Evolutionary conservation across 1,284 basidiomycete genomes (phyloP).

Genomic region (Termitomyces sp.): DNA sequence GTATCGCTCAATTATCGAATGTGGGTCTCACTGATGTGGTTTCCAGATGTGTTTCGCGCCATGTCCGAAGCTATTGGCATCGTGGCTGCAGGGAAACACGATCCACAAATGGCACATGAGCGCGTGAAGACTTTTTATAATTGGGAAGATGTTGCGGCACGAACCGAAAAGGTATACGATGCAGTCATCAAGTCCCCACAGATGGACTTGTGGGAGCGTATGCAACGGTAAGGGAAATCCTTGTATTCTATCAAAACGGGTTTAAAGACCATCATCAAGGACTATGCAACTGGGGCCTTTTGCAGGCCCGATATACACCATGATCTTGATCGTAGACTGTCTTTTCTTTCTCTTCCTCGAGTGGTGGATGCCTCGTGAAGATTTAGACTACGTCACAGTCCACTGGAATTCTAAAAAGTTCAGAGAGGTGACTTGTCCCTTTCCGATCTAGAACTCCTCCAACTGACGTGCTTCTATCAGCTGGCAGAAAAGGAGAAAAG

Average conservation of each 20-base stretch:
- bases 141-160: constrained; percentile 76
- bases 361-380: constrained; percentile 67
- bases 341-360: constrained; percentile 75
- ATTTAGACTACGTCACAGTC: constrained; percentile 60
- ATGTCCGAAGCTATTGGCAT: constrained; percentile 76
- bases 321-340: constrained; percentile 77
- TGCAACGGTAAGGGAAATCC: constrained; percentile 44
- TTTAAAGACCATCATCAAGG: constrained; percentile 30
- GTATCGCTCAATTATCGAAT: neutral
- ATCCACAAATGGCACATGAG: constrained; percentile 75
- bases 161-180: constrained; percentile 83
- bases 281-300: constrained; percentile 69
- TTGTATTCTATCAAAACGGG: neutral
- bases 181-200: constrained; percentile 57
- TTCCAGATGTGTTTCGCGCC: constrained; percentile 78
- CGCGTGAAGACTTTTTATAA: constrained; percentile 82
- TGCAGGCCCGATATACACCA: constrained; percentile 73
- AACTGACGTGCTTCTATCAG: neutral
- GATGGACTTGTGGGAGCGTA: constrained; percentile 64
- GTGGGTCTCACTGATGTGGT: neutral
- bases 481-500: constrained; percentile 3
- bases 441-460: neutral
- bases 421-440: constrained; percentile 19
- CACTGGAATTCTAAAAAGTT: constrained; percentile 30
- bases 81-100: constrained; percentile 66